These are phyloP conservation scores for Bjerkandera adusta DNA, from an alignment of 1,284 basidiomycete species.

Conservation along the genomic window DNA sequence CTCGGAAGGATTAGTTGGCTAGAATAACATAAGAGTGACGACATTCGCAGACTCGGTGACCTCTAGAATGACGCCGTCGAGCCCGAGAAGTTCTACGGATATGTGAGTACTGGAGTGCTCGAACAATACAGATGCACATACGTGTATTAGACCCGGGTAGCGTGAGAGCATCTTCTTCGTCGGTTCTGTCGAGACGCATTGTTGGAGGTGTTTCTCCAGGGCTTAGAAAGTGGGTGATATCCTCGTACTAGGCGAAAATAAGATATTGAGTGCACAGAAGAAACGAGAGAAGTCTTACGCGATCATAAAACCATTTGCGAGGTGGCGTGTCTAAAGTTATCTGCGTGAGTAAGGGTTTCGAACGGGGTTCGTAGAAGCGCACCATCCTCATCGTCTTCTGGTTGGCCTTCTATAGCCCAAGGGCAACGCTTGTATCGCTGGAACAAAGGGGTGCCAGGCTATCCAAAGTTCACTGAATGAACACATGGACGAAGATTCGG, in stretches of 20 bases:
- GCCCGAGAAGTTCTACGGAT: constrained; percentile 66
- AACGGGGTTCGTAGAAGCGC: constrained; percentile 15
- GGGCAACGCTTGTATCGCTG: constrained; percentile 88
- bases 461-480: neutral
- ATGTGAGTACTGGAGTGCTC: neutral
- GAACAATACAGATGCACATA: constrained; percentile 35
- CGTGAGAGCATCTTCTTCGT: constrained; percentile 73
- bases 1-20: constrained; percentile 19
- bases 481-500: neutral
- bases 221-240: constrained; percentile 71
- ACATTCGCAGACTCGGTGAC: constrained; percentile 78
- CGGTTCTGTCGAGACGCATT: constrained; percentile 84
- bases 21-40: constrained; percentile 71
- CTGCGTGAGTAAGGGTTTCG: constrained; percentile 10
- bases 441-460: constrained; percentile 87
- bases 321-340: constrained; percentile 62
- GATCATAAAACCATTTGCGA: constrained; percentile 62
- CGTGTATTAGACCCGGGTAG: constrained; percentile 73
- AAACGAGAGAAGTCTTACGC: constrained; percentile 38
- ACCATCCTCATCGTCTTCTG: constrained; percentile 80
- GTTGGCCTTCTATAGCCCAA: constrained; percentile 76
- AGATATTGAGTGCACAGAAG: neutral
- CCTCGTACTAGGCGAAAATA: constrained; percentile 53
- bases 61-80: constrained; percentile 81
- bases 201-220: constrained; percentile 69